Evolutionary conservation across 495 filamentous ascomycete genomes (phyloP), one percentile per base, ranked within the genome.

Genomic region (Extremus antarcticus): DNA sequence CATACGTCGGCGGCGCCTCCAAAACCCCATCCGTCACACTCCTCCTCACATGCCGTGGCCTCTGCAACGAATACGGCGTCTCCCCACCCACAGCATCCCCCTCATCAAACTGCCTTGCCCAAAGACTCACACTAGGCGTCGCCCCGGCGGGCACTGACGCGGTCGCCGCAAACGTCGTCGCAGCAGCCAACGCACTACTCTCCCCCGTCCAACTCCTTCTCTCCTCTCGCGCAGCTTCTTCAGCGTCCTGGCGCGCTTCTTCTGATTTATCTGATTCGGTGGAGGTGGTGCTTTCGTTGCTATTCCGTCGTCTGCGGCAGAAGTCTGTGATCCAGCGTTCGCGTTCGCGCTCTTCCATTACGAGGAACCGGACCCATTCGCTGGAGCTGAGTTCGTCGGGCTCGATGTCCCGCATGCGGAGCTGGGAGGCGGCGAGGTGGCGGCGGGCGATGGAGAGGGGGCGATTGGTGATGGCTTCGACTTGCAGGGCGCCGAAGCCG

Each of bases 401-500:
- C 51, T 62, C 59, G 47, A 62, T 62, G 50, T 54, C 55, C 1
- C 59, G 59, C 55, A 62, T 62, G 19, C 59, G 59, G 1, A 62
- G 55, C 39, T 57, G 43, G 35, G 41, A 50, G 29, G 59, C 59
- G 19, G 59, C 59, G 1, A 58, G 51, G 47, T 62, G 59, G 0
- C 59, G 50, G 9, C 59, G 59, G 10, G 59, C 59, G 51, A 62
- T 62, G 15, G 59, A 62, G 1, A 55, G 23, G 19, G 59, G 59
- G 7, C 59, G 50, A 38, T 62, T 62, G 8, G 54, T 54, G 50
- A 58, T 47, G 19, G 59, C 59, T 46, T 62, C 59, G 4, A 62
- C 59, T 53, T 62, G 59, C 24, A 62, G 47, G 20, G 46, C 54
- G 20, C 59, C 59, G 51, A 62, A 62, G 45, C 59, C 59, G 23